Conservation (phyloP, 1,284 basidiomycete species). For the Malassezia arunalokei region DNA sequence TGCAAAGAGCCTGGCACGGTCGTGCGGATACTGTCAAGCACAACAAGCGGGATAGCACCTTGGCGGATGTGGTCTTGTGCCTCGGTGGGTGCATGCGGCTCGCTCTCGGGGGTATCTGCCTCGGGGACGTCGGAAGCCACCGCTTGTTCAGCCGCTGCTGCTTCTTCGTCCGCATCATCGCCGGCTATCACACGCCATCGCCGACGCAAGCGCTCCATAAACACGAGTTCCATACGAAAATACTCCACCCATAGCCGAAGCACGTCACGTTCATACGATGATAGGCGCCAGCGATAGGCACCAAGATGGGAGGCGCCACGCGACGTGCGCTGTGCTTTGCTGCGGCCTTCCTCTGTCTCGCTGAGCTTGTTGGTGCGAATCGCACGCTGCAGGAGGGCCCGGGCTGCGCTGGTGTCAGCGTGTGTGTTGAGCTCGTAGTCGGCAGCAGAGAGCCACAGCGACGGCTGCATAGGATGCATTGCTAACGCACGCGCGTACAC, state of each 20-base stretch:
- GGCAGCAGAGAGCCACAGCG: constrained; percentile 74
- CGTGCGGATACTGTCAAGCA: constrained; percentile 24
- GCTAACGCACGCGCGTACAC: constrained; percentile 59
- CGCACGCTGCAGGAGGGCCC: constrained; percentile 71
- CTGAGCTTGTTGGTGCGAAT: constrained; percentile 51
- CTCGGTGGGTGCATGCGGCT: constrained; percentile 8
- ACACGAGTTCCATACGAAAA: constrained; percentile 78
- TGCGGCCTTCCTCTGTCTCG: not conserved
- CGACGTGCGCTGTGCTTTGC: constrained; percentile 2
- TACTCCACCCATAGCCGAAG: constrained; percentile 48
- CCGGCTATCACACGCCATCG: constrained; percentile 70
- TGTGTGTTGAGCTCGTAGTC: constrained; percentile 68
- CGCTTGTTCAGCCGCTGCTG: constrained; percentile 13
- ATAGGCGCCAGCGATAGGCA: constrained; percentile 8
- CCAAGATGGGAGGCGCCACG: constrained; percentile 1
- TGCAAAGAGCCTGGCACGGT: constrained; percentile 25
- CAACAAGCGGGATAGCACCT: constrained; percentile 28
- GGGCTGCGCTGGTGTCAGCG: constrained; percentile 63
- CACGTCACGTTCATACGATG: constrained; percentile 22
- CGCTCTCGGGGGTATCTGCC: not conserved
- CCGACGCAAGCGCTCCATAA: constrained; percentile 67
- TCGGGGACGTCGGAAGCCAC: constrained; percentile 10
- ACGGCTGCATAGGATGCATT: constrained; percentile 65
- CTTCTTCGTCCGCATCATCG: constrained; percentile 16
- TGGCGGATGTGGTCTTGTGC: constrained; percentile 19